These are phyloP conservation scores for Penicillium argentinense DNA, from an alignment of 495 filamentous ascomycete species.

Conservation along the genomic window DNA sequence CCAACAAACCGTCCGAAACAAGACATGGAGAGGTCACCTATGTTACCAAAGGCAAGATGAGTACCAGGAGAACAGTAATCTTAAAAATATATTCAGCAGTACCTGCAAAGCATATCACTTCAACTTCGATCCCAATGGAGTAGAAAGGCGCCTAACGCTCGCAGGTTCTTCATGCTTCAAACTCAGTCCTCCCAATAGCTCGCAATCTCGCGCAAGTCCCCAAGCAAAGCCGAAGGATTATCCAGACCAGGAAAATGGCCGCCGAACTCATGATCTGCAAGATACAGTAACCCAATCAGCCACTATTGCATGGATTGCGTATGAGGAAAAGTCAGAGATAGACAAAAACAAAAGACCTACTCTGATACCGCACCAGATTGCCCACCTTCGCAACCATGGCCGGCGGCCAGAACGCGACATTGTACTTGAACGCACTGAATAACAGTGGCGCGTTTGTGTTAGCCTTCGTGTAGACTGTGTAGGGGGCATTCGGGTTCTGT, in stretches of 20 bases:
- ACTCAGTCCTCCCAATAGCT: no score
- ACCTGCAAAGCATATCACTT: no score
- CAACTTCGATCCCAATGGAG: no score
- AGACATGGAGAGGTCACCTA: no score
- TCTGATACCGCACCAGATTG: constrained; percentile 5
- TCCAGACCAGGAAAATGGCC: constrained; percentile 2
- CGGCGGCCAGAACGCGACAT: constrained; percentile 7
- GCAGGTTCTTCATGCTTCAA: no score
- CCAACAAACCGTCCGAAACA: no score
- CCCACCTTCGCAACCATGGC: constrained; percentile 5
- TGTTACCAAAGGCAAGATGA: no score
- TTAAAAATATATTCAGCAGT: no score
- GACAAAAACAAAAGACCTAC: background rate
- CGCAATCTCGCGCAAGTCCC: constrained; percentile 1
- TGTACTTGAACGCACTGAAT: constrained; percentile 9
- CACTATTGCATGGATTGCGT: background rate
- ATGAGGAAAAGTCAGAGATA: background rate
- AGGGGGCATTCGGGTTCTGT: constrained; percentile 6
- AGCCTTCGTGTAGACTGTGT: constrained; percentile 4
- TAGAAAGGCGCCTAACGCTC: no score
- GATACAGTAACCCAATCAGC: background rate
- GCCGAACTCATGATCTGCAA: background rate
- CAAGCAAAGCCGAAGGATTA: background rate
- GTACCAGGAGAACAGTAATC: no score
- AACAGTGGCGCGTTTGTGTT: background rate